Percentiles rank a stretch among this genome's conserved stretches.
Conservation (phyloP, 768 basidiomycete genomes). For the Dioszegia hungarica region DNA sequence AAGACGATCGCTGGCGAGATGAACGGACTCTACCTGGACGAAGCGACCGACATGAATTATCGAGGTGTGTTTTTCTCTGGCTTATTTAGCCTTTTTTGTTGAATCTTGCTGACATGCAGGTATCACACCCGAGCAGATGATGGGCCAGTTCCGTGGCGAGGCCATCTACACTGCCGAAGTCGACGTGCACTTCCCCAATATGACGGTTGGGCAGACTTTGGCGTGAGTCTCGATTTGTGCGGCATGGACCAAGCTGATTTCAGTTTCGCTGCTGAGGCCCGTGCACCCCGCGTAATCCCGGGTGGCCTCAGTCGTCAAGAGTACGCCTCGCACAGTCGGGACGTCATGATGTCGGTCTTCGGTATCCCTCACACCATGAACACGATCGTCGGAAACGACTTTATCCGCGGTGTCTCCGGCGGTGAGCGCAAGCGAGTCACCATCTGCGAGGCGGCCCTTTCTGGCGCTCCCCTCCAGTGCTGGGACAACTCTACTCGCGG, state of each 20-base stretch:
- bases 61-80: conserved; percentile 30
- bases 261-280: conserved; percentile 37
- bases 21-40: conserved; percentile 43
- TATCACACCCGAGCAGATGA: conserved; percentile 53
- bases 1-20: conserved; percentile 55
- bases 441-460: conserved; percentile 73
- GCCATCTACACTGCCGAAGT: conserved; percentile 50
- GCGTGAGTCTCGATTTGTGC: conserved; percentile 20
- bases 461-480: conserved; percentile 59
- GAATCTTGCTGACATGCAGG: conserved; percentile 22
- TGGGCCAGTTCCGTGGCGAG: conserved; percentile 52
- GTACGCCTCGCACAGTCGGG: conserved; percentile 51
- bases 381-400: conserved; percentile 72
- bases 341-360: conserved; percentile 64
- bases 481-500: conserved; percentile 63
- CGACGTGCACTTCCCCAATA: conserved; percentile 50
- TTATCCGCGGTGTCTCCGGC: conserved; percentile 56
- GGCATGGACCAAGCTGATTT: background rate
- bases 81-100: background rate
- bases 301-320: conserved; percentile 47
- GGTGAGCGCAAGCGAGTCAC: conserved; percentile 66
- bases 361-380: conserved; percentile 68
- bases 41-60: conserved; percentile 42
- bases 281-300: conserved; percentile 48
- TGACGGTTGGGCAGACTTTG: conserved; percentile 46